Percentiles rank a stretch among this genome's conserved stretches.
These are phyloP conservation scores for Boletus edulis DNA, from an alignment of 768 basidiomycete species.

Conservation along the genomic window DNA sequence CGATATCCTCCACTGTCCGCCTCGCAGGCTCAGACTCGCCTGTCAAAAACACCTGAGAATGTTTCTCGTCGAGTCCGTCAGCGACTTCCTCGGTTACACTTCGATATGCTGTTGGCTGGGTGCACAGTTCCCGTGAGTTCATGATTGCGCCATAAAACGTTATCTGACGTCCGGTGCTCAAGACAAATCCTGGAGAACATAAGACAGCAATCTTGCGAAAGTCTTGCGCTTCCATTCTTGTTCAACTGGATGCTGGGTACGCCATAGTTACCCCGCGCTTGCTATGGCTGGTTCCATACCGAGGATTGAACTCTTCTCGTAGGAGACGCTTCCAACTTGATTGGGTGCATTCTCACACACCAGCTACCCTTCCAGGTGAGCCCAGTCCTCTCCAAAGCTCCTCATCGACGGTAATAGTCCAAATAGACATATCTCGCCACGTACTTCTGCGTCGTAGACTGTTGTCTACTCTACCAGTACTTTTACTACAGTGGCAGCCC, in stretches of 20 bases:
- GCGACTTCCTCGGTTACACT: constrained; percentile 64
- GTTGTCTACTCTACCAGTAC: constrained; percentile 74
- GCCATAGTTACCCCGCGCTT: constrained; percentile 23
- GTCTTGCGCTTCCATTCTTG: constrained; percentile 90
- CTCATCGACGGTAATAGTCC: constrained; percentile 6
- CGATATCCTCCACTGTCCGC: constrained; percentile 2
- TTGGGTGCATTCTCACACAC: constrained; percentile 88
- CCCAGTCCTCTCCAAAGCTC: neutral
- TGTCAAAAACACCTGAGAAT: constrained; percentile 3
- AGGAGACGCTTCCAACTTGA: constrained; percentile 92
- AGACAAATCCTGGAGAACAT: constrained; percentile 87
- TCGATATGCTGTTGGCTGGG: constrained; percentile 82
- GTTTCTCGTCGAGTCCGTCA: constrained; percentile 35
- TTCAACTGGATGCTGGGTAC: constrained; percentile 89
- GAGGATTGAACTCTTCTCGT: constrained; percentile 10
- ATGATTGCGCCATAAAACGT: constrained; percentile 7
- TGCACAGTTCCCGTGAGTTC: constrained; percentile 83
- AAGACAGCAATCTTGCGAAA: constrained; percentile 74
- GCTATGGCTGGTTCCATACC: neutral
- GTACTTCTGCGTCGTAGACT: constrained; percentile 88
- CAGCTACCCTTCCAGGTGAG: constrained; percentile 94
- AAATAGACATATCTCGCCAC: constrained; percentile 81
- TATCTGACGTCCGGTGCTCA: constrained; percentile 4
- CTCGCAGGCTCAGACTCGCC: neutral
- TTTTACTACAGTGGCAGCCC: constrained; percentile 60